Evolutionary conservation across 192 early-diverging fungal species (phyloP).

Genomic region (Coemansia sp.): DNA sequence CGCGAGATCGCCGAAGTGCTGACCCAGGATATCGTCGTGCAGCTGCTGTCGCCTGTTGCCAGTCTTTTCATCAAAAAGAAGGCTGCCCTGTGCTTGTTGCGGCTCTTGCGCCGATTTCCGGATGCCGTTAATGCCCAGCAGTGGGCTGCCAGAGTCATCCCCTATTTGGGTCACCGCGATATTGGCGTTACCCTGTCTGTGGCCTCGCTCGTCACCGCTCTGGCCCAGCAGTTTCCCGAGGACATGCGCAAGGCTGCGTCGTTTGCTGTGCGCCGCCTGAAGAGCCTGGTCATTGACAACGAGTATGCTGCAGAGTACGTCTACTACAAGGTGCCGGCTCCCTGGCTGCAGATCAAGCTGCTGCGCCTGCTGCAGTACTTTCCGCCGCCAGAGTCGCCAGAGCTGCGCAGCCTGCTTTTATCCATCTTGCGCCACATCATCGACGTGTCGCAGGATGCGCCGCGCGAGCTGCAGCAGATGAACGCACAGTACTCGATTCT

Average conservation of each 20-base stretch:
- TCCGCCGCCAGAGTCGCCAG: slow-evolving; percentile 75
- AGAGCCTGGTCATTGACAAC: slow-evolving; percentile 85
- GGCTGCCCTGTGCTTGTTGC: slow-evolving; percentile 90
- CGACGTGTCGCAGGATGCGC: slow-evolving; percentile 82
- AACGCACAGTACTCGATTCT: slow-evolving; percentile 98
- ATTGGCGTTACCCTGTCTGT: slow-evolving; percentile 86
- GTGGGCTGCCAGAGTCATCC: slow-evolving; percentile 85
- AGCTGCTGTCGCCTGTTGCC: slow-evolving; percentile 82
- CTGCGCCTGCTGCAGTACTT: slow-evolving; percentile 95
- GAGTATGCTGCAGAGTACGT: slow-evolving; percentile 85
- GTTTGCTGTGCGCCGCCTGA: slow-evolving; percentile 79
- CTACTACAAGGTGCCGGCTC: slow-evolving; percentile 98
- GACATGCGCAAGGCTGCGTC: slow-evolving; percentile 70
- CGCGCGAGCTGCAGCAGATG: slow-evolving; percentile 96
- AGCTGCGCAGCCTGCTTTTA: slow-evolving; percentile 66
- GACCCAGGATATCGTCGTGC: slow-evolving; percentile 78
- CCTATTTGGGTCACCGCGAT: slow-evolving; percentile 87
- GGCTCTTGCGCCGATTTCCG: slow-evolving; percentile 87
- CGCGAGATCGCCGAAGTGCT: slow-evolving; percentile 90
- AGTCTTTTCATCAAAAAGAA: slow-evolving; percentile 96
- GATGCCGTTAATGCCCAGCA: slow-evolving; percentile 85
- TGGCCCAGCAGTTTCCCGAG: slow-evolving; percentile 91
- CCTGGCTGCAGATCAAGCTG: slow-evolving; percentile 98
- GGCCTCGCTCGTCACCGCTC: slow-evolving; percentile 83
- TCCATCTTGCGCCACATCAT: slow-evolving; percentile 82